Percentiles rank a stretch among this genome's conserved stretches.
Evolutionary conservation across 2,329 filamentous ascomycete genomes (phyloP).

Genomic region (Alternaria infectoria): DNA sequence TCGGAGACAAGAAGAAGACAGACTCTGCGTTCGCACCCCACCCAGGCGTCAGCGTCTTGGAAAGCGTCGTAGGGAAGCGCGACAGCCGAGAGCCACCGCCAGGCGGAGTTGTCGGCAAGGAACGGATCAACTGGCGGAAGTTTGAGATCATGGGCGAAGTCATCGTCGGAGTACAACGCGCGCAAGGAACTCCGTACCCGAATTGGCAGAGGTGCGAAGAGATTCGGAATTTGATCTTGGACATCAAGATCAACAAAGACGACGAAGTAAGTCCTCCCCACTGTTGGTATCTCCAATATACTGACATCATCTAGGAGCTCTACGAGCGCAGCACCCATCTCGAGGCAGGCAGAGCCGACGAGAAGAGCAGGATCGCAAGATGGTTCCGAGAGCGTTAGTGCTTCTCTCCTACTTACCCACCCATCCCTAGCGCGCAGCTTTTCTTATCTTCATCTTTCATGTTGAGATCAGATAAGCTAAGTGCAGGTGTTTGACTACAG

Average conservation of each 20-base stretch:
- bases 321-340: conserved; percentile 65
- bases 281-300: not conserved
- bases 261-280: conserved; percentile 72
- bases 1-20: conserved; percentile 59
- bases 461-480: conserved; percentile 32
- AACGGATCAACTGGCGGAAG: conserved; percentile 95
- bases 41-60: conserved; percentile 45
- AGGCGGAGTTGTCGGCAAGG: conserved; percentile 49
- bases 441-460: conserved; percentile 16
- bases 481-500: conserved; percentile 19
- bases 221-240: conserved; percentile 76
- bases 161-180: conserved; percentile 86
- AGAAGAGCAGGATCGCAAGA: conserved; percentile 51
- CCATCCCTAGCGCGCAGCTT: not conserved
- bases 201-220: conserved; percentile 73
- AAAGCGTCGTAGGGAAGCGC: conserved; percentile 32
- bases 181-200: conserved; percentile 82
- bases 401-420: conserved; percentile 21
- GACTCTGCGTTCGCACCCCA: conserved; percentile 40
- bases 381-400: conserved; percentile 56
- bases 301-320: conserved; percentile 55
- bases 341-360: conserved; percentile 56
- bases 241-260: conserved; percentile 80
- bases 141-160: conserved; percentile 96
- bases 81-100: conserved; percentile 52